A percentile compares a stretch with the other conserved stretches of the same genome.
phyloP scores from a whole-genome alignment of 2,329 filamentous ascomycete genomes.

The Diaporthe humulicola region DNA sequence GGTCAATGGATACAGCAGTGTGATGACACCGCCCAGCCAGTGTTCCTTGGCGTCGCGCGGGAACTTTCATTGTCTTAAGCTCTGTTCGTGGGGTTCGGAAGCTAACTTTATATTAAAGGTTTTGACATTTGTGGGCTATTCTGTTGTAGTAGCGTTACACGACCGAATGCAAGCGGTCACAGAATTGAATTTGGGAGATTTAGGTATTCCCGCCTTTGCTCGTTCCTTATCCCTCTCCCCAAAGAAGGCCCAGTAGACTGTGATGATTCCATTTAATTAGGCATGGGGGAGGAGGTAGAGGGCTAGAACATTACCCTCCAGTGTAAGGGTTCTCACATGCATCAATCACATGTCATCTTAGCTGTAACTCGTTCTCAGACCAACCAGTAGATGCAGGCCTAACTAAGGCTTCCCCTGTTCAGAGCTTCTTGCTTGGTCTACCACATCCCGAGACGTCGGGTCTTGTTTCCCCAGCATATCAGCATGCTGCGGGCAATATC shows the following conservation, averaged over 20 bases:
- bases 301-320: background rate
- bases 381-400: no score
- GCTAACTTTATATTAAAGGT: background rate
- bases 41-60: background rate
- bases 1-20: background rate
- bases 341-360: background rate
- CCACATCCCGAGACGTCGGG: background rate
- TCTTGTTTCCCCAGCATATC: background rate
- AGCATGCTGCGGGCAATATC: background rate
- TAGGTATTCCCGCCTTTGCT: background rate
- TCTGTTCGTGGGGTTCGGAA: background rate
- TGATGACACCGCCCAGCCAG: background rate
- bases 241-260: background rate
- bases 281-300: background rate
- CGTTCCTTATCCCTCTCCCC: no score
- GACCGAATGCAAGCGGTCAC: background rate
- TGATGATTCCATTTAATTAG: background rate
- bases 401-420: background rate
- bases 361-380: background rate
- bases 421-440: background rate
- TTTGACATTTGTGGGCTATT: background rate
- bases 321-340: background rate
- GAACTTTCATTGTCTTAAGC: background rate
- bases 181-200: background rate
- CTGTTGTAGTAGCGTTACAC: background rate